Conservation (phyloP, 768 basidiomycete species). For the Chiua virens region DNA sequence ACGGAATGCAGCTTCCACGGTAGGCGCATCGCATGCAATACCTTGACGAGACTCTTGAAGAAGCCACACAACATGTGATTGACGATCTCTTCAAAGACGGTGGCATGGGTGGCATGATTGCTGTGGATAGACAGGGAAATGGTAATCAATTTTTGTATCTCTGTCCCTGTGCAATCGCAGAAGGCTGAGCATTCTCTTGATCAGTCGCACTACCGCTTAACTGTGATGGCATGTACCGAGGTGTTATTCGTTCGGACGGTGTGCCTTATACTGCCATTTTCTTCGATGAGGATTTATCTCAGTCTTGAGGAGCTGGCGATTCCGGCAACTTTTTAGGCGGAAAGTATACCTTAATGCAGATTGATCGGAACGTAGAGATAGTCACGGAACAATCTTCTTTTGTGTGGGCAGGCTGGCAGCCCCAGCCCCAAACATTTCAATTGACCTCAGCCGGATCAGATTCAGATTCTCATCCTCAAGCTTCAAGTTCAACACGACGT, state of each 20-base stretch:
- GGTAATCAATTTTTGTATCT: slow-evolving; percentile 38
- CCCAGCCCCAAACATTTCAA: too few relatives aligned
- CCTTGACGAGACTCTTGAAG: slow-evolving; percentile 51
- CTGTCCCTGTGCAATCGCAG: background rate
- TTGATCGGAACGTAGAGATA: background rate
- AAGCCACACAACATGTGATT: slow-evolving; percentile 56
- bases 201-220: slow-evolving; percentile 74
- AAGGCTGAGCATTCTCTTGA: background rate
- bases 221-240: slow-evolving; percentile 81
- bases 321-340: background rate
- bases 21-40: slow-evolving; percentile 68
- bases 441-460: too few relatives aligned
- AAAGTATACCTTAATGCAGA: background rate
- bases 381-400: too few relatives aligned
- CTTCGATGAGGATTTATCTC: slow-evolving; percentile 54
- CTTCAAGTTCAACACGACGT: too few relatives aligned
- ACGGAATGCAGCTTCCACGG: slow-evolving; percentile 59
- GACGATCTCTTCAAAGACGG: slow-evolving; percentile 57
- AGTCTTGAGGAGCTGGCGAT: slow-evolving; percentile 2
- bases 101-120: slow-evolving; percentile 75
- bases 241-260: slow-evolving; percentile 69
- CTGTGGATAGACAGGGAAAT: slow-evolving; percentile 66
- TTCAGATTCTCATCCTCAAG: too few relatives aligned
- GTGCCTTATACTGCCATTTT: slow-evolving; percentile 76
- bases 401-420: too few relatives aligned